A percentile compares a stretch with the other conserved stretches of the same genome.
phyloP scores from a whole-genome alignment of 352 stramenopile species.

The Globisporangium acanthophoron region DNA sequence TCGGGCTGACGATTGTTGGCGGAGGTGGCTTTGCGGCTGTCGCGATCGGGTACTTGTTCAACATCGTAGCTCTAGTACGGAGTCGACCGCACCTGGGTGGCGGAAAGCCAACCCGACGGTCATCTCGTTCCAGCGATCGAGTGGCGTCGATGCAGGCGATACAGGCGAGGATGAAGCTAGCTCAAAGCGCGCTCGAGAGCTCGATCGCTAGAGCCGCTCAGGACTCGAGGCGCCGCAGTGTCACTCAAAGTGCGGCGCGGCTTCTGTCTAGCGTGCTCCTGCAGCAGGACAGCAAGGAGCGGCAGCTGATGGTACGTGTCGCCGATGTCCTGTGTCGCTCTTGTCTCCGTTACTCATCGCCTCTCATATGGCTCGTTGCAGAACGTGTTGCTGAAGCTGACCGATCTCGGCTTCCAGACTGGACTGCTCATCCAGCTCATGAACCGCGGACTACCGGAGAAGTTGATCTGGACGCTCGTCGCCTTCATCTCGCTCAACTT shows the following conservation, averaged over 20 bases:
- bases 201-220: not conserved
- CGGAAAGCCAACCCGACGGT: not conserved
- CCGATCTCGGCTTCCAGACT: slow-evolving; percentile 5
- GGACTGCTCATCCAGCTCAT: slow-evolving; percentile 13
- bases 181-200: not conserved
- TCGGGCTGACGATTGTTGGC: slow-evolving; percentile 12
- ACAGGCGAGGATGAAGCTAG: not conserved
- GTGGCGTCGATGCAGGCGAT: not conserved
- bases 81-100: not conserved
- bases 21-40: slow-evolving; percentile 17
- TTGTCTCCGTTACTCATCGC: not conserved
- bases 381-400: slow-evolving; percentile 6
- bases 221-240: not conserved
- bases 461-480: slow-evolving; percentile 16
- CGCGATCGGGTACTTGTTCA: slow-evolving; percentile 19
- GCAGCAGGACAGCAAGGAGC: not conserved
- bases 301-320: not conserved
- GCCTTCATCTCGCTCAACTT: slow-evolving; percentile 22
- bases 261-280: not conserved
- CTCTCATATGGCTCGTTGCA: not conserved
- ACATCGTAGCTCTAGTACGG: slow-evolving; percentile 8
- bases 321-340: not conserved
- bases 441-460: slow-evolving; percentile 17
- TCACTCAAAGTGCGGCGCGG: not conserved
- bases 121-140: not conserved